phyloP scores from a whole-genome alignment of 139 green algal genomes.

The Pedinophyceae sp. region DNA sequence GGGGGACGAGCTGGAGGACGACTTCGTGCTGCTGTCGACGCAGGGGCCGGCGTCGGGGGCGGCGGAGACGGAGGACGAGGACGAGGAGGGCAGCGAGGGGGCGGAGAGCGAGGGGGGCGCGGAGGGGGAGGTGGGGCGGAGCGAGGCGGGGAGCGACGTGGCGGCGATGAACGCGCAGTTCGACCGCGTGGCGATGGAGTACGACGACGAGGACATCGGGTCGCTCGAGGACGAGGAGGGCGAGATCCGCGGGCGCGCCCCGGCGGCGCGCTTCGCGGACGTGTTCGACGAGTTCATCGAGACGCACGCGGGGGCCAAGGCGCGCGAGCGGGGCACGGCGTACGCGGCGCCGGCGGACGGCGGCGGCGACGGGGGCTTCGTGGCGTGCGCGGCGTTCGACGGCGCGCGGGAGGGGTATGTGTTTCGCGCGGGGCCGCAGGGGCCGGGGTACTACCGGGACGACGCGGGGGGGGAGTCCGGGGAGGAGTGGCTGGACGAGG shows the following conservation, averaged over 20 bases:
- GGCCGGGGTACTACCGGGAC: background rate
- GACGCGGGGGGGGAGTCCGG: background rate
- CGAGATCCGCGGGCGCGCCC: slow-evolving; percentile 9
- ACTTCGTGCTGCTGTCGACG: background rate
- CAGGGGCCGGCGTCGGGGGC: background rate
- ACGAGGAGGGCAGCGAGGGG: background rate
- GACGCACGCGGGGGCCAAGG: slow-evolving; percentile 8
- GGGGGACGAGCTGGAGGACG: slow-evolving; percentile 12
- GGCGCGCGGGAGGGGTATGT: background rate
- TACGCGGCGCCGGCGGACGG: background rate
- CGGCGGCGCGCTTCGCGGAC: slow-evolving; percentile 20
- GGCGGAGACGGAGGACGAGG: background rate
- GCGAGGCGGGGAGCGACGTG: background rate
- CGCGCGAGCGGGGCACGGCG: background rate
- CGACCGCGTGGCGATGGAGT: slow-evolving; percentile 34
- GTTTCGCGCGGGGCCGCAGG: background rate
- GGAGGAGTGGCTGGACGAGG: background rate
- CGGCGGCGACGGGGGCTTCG: background rate
- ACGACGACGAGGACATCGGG: slow-evolving; percentile 54
- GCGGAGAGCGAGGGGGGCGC: background rate
- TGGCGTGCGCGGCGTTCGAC: background rate
- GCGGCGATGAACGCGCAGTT: background rate
- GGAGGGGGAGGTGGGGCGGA: background rate
- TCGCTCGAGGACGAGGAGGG: slow-evolving; percentile 39
- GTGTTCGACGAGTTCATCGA: slow-evolving; percentile 64